These are phyloP conservation scores for Myxozyma vanderwaltii DNA, from an alignment of 805 yeast genomes.

Conservation along the genomic window DNA sequence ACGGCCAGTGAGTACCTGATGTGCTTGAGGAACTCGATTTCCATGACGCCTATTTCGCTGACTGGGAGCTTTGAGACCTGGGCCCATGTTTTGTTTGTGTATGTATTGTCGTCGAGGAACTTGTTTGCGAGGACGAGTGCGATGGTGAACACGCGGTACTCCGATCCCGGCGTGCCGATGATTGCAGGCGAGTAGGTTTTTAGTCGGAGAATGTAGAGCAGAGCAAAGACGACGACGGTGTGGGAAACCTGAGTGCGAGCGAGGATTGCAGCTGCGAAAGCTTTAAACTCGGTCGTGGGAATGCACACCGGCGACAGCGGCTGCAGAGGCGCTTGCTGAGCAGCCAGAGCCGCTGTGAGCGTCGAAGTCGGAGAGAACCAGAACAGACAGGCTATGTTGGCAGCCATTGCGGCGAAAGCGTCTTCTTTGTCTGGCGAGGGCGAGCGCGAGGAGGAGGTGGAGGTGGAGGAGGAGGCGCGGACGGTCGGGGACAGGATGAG, in stretches of 20 bases:
- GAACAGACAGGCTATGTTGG: constrained; percentile 40
- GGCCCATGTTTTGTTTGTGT: constrained; percentile 92
- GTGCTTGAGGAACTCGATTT: constrained; percentile 26
- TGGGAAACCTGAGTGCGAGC: constrained; percentile 41
- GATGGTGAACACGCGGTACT: constrained; percentile 52
- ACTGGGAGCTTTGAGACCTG: constrained; percentile 86
- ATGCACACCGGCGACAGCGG: constrained; percentile 17
- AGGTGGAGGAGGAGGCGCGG: constrained; percentile 7
- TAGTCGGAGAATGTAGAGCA: constrained; percentile 41
- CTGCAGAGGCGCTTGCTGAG: neutral
- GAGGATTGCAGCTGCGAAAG: constrained; percentile 39
- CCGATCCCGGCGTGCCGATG: constrained; percentile 41
- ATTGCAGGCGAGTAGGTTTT: constrained; percentile 34
- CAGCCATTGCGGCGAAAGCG: constrained; percentile 30
- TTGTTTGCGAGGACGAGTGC: constrained; percentile 86
- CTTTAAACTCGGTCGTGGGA: constrained; percentile 38
- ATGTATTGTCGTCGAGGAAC: constrained; percentile 94
- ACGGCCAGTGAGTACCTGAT: constrained; percentile 25
- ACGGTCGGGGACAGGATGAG: constrained; percentile 12
- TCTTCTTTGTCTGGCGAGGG: constrained; percentile 7
- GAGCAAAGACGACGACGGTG: constrained; percentile 40
- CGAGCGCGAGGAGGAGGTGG: constrained; percentile 6
- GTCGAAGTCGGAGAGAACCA: constrained; percentile 37
- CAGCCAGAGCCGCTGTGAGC: constrained; percentile 4
- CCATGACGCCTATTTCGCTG: constrained; percentile 46